Conservation (phyloP, 805 yeast species). For the Ogataea ganodermae region DNA sequence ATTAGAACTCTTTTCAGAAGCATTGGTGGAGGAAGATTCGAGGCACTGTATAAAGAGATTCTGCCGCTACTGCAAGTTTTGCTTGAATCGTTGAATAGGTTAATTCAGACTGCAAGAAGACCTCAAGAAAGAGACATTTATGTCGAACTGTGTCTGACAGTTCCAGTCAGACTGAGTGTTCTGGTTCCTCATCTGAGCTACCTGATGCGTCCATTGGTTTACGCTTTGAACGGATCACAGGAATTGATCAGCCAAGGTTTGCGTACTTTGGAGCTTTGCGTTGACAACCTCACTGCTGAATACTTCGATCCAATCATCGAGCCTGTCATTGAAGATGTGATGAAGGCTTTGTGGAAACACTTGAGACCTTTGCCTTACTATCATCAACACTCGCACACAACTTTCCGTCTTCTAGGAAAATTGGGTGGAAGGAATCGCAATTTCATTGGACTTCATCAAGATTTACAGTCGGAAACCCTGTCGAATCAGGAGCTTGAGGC, state of each 20-base stretch:
- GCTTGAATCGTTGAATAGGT: slow-evolving; percentile 79
- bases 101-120: slow-evolving; percentile 78
- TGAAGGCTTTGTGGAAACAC: slow-evolving; percentile 90
- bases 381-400: slow-evolving; percentile 93
- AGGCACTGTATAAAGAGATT: slow-evolving; percentile 86
- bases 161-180: slow-evolving; percentile 92
- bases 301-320: slow-evolving; percentile 96
- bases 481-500: slow-evolving; percentile 71
- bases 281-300: slow-evolving; percentile 93
- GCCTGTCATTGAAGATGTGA: slow-evolving; percentile 92
- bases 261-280: slow-evolving; percentile 91
- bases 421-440: slow-evolving; percentile 94
- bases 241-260: slow-evolving; percentile 94
- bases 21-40: slow-evolving; percentile 97
- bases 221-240: slow-evolving; percentile 85
- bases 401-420: slow-evolving; percentile 90
- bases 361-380: slow-evolving; percentile 90
- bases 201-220: slow-evolving; percentile 87
- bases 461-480: slow-evolving; percentile 53
- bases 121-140: slow-evolving; percentile 92
- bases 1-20: slow-evolving; percentile 89
- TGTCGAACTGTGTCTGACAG: slow-evolving; percentile 92
- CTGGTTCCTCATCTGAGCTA: slow-evolving; percentile 89
- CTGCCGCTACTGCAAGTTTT: slow-evolving; percentile 87
- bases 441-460: slow-evolving; percentile 74